Evolutionary conservation across 176 grass and related monocot genomes (phyloP), one percentile per base, ranked within the genome.

Genomic region (Leersia perrieri): DNA sequence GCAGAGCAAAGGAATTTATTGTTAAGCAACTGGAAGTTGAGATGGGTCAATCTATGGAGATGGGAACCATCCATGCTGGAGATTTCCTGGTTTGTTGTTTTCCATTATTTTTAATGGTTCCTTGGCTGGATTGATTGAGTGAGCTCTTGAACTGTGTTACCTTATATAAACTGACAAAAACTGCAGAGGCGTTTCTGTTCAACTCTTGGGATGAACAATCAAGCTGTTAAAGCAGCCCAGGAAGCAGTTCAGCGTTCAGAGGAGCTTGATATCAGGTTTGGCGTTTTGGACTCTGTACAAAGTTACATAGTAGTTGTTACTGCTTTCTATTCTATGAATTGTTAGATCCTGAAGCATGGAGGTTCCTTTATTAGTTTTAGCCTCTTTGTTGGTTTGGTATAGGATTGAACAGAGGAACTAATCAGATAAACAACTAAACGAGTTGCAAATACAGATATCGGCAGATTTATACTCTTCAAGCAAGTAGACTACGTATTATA

Each of bases 41-140:
- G 64, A 97, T 97, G 94, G 94, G 94, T 51, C 88, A 93, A 74
- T 93, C 94, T 58, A 97, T 97, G 94, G 94, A 97, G 86, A 97
- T 93, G 91, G 88, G 94, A 83, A 93, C 94, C 69, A 93, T 97
- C 65, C 91, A 97, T 78, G 91, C 91, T 35, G 91, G 83, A 76
- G 91, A 93, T 91, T 97, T 93, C 79, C 83, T 97, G 86, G 94
- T 97, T 67, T 35, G 90, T 85, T 83, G 15, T 32, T 32, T 76
- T 11, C 41, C 33, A 42, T 27, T 26, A 45, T 45, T 78, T 16
- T 6, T 53, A 53, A 53, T n/a, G 49, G 22, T 22, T 79, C 61
- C 64, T 62, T 77, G 18, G 26, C 7, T 70, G 25, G 18, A 74
- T 23, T 63, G 65, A 23, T 15, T 35, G 25, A 13, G 30, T 76